Base-by-base conservation (phyloP, 306 rosid species). In the Dryas octopetala region DNA sequence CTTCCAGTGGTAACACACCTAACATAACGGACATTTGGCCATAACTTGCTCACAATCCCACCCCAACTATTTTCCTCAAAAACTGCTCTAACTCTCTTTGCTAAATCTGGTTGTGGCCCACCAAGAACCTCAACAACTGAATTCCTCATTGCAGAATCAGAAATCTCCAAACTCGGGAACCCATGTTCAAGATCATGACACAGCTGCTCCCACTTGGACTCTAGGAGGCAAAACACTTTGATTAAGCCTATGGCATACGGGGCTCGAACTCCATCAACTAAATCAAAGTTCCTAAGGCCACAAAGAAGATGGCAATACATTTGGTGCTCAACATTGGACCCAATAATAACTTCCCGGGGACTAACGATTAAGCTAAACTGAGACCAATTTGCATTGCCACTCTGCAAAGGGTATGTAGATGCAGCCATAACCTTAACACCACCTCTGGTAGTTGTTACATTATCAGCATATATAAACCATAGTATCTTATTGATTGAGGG, bases 391-490 rank as follows among this genome's bases (percentile, higher is more conserved):
- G 74, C 83, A 46, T 52, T 78, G 46, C 81, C 85, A 72, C 84
- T 82, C 55, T 82, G 91, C 28, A 88, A 74, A 85, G 83, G 81
- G 82, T 75, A 90, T 14, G 96, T 53, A 26, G 96, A 83, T 4
- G 92, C 96, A 70, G 96, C 86, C 93, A 85, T 90, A 61, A 85
- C 96, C 76, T 90, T 83, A 62, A 81, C 79, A 73, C 92, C 92
- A 75, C 82, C 79, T 74, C 82, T 78, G 12, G 96, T 86, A 40
- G 78, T 84, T n/a, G 87, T 86, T 8, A 76, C 75, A 40, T 79
- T 79, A 57, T 83, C 91, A 38, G 86, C 96, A 68, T 88, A 88
- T 52, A 88, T 66, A 86, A 88, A 86, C 72, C 63, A 79, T 23
- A 88, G 80, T 67, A 83, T 73, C 81, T 88, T 88, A 78, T 83